Conservation (phyloP, 805 yeast species). For the Yamadazyma scolyti region DNA sequence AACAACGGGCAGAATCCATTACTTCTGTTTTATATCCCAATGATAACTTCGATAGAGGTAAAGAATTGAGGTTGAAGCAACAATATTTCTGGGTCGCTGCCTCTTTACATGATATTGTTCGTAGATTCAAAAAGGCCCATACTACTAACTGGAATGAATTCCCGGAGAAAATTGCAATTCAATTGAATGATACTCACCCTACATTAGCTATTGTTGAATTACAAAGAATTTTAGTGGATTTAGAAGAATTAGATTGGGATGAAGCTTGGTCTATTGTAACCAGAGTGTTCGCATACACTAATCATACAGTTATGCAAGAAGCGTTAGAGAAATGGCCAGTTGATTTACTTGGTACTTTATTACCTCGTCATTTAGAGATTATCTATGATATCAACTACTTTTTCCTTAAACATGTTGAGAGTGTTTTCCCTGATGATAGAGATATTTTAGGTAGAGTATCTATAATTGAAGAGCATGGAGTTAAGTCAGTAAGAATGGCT, state of each 20-base stretch:
- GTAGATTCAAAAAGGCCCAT: constrained; percentile 77
- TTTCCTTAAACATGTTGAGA: constrained; percentile 75
- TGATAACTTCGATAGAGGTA: constrained; percentile 88
- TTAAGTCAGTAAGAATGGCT: constrained; percentile 91
- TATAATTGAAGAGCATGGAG: constrained; percentile 74
- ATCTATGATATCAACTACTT: constrained; percentile 79
- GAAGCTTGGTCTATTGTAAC: constrained; percentile 84
- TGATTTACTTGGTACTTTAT: constrained; percentile 66
- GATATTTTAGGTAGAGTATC: constrained; percentile 69
- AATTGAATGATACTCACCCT: constrained; percentile 93
- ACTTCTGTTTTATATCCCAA: constrained; percentile 92
- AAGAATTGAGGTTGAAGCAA: constrained; percentile 88
- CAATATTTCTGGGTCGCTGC: constrained; percentile 98
- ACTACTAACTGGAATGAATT: constrained; percentile 76
- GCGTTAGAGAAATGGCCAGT: constrained; percentile 97
- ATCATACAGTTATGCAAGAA: constrained; percentile 93
- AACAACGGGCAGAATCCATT: constrained; percentile 86
- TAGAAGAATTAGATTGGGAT: constrained; percentile 78
- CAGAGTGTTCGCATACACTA: constrained; percentile 83
- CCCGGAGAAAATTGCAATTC: constrained; percentile 85
- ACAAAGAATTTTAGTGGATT: constrained; percentile 79
- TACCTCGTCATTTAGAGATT: constrained; percentile 90
- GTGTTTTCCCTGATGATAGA: constrained; percentile 70
- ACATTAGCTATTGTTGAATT: constrained; percentile 87
- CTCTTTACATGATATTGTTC: constrained; percentile 82